Evolutionary conservation across 805 yeast species (phyloP).

Genomic region (Barnettozyma vustinii): DNA sequence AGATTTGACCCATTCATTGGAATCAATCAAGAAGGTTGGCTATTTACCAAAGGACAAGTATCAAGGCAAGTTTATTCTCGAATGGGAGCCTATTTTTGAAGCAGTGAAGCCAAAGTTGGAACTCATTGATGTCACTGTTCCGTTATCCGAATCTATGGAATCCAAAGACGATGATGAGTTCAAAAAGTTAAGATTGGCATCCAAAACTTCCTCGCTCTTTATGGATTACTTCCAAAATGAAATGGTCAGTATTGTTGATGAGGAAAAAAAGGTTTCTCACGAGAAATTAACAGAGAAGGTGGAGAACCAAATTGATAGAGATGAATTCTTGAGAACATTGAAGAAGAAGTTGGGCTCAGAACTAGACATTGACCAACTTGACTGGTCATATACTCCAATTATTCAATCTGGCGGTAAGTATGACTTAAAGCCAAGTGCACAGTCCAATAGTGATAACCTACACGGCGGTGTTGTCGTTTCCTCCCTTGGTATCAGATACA

Average conservation of each 20-base stretch:
- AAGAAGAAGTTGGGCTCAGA: conserved; percentile 57
- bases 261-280: conserved; percentile 73
- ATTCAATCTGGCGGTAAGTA: conserved; percentile 83
- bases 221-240: conserved; percentile 83
- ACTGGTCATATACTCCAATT: conserved; percentile 93
- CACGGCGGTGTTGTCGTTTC: conserved; percentile 78
- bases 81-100: conserved; percentile 54
- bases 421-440: conserved; percentile 80
- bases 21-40: conserved; percentile 50
- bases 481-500: conserved; percentile 81
- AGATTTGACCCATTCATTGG: conserved; percentile 44
- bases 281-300: conserved; percentile 66
- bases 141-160: conserved; percentile 56
- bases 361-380: conserved; percentile 70
- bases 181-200: conserved; percentile 56
- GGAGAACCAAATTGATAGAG: conserved; percentile 77
- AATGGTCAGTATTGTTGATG: conserved; percentile 83
- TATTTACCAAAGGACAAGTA: conserved; percentile 69
- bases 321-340: conserved; percentile 53
- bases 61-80: conserved; percentile 78
- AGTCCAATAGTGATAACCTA: conserved; percentile 58
- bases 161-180: conserved; percentile 78
- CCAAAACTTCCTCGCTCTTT: conserved; percentile 71
- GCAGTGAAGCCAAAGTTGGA: conserved; percentile 35
- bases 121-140: conserved; percentile 47